Evolutionary conservation across 2,329 filamentous ascomycete species (phyloP).

Genomic region (Botrytis fabae): DNA sequence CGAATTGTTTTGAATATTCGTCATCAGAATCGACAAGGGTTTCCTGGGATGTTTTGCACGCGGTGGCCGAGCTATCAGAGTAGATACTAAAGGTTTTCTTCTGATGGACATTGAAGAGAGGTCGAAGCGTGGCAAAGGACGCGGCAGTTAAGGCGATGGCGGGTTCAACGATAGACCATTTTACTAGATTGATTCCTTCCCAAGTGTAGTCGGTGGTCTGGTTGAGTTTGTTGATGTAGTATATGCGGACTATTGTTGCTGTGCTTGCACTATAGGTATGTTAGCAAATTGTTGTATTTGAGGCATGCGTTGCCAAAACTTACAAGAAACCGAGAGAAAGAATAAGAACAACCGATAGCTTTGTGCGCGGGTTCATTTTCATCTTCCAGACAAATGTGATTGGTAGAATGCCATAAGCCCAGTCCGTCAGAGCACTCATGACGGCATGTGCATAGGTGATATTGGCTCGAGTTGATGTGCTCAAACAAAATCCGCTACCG

Average conservation of each 20-base stretch:
- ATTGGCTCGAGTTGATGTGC: constrained; percentile 29
- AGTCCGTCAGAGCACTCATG: constrained; percentile 37
- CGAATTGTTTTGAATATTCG: constrained; percentile 13
- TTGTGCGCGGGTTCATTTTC: constrained; percentile 38
- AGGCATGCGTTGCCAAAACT: constrained; percentile 24
- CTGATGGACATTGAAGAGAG: constrained; percentile 39
- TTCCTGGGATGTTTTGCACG: neutral
- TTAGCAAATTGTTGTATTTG: neutral
- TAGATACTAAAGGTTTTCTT: constrained; percentile 19
- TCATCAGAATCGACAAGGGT: neutral
- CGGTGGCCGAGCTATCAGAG: neutral
- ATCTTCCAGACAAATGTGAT: constrained; percentile 38
- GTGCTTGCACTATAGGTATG: constrained; percentile 42
- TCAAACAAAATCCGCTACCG: constrained; percentile 40
- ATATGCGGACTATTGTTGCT: constrained; percentile 47
- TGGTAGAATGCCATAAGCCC: constrained; percentile 38
- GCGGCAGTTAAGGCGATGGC: constrained; percentile 46
- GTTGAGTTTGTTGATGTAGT: constrained; percentile 45
- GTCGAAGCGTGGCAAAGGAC: constrained; percentile 45
- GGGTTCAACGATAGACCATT: constrained; percentile 49
- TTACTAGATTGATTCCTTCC: constrained; percentile 46
- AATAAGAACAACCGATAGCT: constrained; percentile 41
- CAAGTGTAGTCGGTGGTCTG: constrained; percentile 44
- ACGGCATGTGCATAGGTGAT: constrained; percentile 37
- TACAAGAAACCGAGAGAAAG: constrained; percentile 45